Base-by-base conservation (phyloP, 2,329 filamentous ascomycete genomes). In the Scedosporium boydii region DNA sequence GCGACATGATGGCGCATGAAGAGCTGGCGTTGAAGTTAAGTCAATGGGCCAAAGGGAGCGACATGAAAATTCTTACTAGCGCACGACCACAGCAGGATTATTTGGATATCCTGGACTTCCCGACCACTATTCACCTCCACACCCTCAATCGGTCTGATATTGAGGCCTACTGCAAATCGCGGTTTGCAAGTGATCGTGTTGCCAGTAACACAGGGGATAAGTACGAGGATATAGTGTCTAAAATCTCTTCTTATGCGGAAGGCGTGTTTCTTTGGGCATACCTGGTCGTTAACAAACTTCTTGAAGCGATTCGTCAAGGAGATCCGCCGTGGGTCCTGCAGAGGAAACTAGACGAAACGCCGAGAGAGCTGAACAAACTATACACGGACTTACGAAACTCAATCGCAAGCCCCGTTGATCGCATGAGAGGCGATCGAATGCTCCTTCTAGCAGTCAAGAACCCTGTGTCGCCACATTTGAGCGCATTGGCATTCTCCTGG, bases 191-290 rank as follows among this genome's bases (percentile, higher is more conserved):
- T n/a, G 58, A 60, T 18, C 21, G 21, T 0, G 34, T 48, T 16
- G 26, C 27, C 12, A 5, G 27, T 4, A 38, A 29, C 10, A 29
- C 27, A 7, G 16, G 21, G 7, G n/a, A 55, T 3, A 29, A 4
- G 4, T 55, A 53, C 7, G 16, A n/a, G 4, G 7, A 9, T 2
- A 44, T 53, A n/a, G 10, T 61, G 9, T 14, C 18, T 1, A 34
- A 61, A 16, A 38, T 53, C 12, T 21, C 46, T 1, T 5, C 38
- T 2, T 18, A 21, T 1, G 63, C 63, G 3, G 61, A 63, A 38
- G 63, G 63, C 34, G 61, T 64, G 1, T 63, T 64, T 18, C 59
- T 64, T 12, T 64, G 63, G 63, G 63, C 60, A 18, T 16, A 42
- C 9, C 29, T 64, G 6, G 63, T 61, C 9, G 23, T 61, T 4